Evolutionary conservation across 805 yeast genomes (phyloP), one percentile per base, ranked within the genome.

Genomic region (Ogataea saltuana): DNA sequence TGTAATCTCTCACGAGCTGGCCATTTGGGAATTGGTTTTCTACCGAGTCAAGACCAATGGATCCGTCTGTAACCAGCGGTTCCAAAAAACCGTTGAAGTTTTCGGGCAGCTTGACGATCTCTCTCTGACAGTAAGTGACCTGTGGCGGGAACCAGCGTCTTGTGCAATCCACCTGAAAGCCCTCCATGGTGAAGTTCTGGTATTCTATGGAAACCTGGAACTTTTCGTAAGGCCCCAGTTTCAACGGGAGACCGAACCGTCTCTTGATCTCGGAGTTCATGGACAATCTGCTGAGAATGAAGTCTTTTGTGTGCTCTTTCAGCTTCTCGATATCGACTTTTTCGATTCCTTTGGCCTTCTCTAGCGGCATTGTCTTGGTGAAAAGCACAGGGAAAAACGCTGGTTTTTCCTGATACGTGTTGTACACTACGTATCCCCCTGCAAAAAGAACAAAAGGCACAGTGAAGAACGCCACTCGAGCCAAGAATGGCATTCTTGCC

Each of bases 331-430:
- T 26, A 39, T 65, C 63, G 12, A 64, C 43, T 12, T 46, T 45
- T n/a, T 55, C 58, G 37, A 60, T 51, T 11, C 57, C 62, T 6
- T 47, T 44, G 15, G 59, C 62, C 27, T 56, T 44, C 12, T 48
- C 54, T 33, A 60, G 42, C 3, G 61, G 61, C 3, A 63, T 35
- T 7, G 56, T 50, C 12, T 58, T 59, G 11, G 58, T 51, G 36
- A 61, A 50, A 44, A 57, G 49, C 10, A 65, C 31, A 3, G 71
- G 71, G 28, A 67, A 46, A 36, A 63, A 65, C 0, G 61, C 63
- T 10, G 65, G 61, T 30, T 56, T 50, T 8, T 54, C 61, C 13
- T 61, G 46, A 18, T 38, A 42, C 0, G 64, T 58, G 42, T 63
- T 63, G 46, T 58, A 64, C 9, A 46, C 51, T 4, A 63, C 48